These are phyloP conservation scores for Boletus barrowsii DNA, from an alignment of 768 basidiomycete species.

Conservation along the genomic window DNA sequence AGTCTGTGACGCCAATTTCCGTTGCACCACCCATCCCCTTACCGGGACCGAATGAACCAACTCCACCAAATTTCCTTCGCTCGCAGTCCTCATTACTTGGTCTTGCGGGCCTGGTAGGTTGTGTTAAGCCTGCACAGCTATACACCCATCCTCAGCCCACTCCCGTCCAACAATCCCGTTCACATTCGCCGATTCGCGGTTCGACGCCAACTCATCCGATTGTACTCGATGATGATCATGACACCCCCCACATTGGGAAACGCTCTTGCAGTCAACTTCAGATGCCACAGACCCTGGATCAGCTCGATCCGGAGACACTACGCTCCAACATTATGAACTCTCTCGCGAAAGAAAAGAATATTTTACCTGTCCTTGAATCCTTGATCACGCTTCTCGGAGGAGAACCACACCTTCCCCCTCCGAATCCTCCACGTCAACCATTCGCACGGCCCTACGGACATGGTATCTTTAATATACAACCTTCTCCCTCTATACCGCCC, in stretches of 20 bases:
- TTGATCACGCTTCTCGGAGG: constrained; percentile 54
- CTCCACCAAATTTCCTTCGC: constrained; percentile 67
- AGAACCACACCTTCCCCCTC: constrained; percentile 23
- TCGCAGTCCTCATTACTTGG: constrained; percentile 72
- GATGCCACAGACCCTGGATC: constrained; percentile 17
- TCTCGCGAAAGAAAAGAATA: constrained; percentile 60
- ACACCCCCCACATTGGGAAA: constrained; percentile 26
- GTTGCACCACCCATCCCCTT: constrained; percentile 55
- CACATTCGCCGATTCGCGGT: constrained; percentile 42
- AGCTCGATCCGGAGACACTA: constrained; percentile 41
- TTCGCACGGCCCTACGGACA: constrained; percentile 23
- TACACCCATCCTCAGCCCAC: constrained; percentile 5
- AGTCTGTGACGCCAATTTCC: constrained; percentile 44
- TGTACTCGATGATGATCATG: constrained; percentile 58
- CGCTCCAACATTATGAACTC: constrained; percentile 58
- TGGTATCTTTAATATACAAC: constrained; percentile 2
- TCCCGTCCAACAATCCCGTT: constrained; percentile 35
- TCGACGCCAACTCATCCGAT: constrained; percentile 63
- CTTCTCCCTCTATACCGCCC: not conserved
- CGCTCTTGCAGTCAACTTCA: not conserved
- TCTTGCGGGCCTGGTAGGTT: constrained; percentile 65
- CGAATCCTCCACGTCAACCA: constrained; percentile 4
- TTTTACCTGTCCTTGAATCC: constrained; percentile 62
- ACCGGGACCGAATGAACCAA: constrained; percentile 58
- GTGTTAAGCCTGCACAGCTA: constrained; percentile 51